Evolutionary conservation across 1,284 basidiomycete species (phyloP), one percentile per base, ranked within the genome.

Genomic region (Cryptococcus sp.): DNA sequence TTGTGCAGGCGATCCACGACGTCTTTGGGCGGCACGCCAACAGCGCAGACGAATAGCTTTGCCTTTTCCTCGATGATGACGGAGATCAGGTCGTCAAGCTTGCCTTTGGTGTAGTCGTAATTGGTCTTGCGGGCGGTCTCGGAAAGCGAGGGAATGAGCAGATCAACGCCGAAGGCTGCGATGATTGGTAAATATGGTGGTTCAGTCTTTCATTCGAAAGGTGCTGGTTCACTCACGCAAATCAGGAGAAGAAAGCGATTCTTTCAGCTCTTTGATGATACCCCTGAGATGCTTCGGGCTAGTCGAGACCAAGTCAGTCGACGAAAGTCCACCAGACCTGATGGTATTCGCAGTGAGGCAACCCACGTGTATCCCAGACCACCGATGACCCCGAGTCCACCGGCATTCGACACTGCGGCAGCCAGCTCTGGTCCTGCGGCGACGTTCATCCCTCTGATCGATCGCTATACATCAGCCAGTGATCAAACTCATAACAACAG

Each of bases 1-100:
- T 84, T 80, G 81, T 93, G 91, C 40, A 93, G 81, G 67, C 82
- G 84, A 46, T 93, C 89, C 23, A 93, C 89, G 22, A 84, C 86
- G 62, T 84, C 82, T 67, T 84, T 84, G 5, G 91, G 89, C 0
- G 91, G 91, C 2, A 93, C 86, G 64, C 91, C 91, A 49, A 81
- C 77, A 15, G 80, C 91, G 64, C 87, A 93, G 53, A 94, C 91
- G 73, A 94, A 94, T 7, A 94, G 84, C 22, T 84, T 79, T 0
- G 89, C 80, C 72, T 88, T 89, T 78, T 92, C 89, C 59, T 93
- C 88, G 72, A 93, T 90, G 71, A 94, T 91, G 53, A 93, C 87
- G 61, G 91, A 84, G 55, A 93, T 84, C 41, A 93, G 84, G 27
- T 89, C 87, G 42, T 74, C 66, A 13, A 74, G 65, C n/a, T 88